Percentiles rank a stretch among this genome's conserved stretches.
These are phyloP conservation scores for Coniosporium tulheliwenetii DNA, from an alignment of 2,329 filamentous ascomycete genomes.

Conservation along the genomic window DNA sequence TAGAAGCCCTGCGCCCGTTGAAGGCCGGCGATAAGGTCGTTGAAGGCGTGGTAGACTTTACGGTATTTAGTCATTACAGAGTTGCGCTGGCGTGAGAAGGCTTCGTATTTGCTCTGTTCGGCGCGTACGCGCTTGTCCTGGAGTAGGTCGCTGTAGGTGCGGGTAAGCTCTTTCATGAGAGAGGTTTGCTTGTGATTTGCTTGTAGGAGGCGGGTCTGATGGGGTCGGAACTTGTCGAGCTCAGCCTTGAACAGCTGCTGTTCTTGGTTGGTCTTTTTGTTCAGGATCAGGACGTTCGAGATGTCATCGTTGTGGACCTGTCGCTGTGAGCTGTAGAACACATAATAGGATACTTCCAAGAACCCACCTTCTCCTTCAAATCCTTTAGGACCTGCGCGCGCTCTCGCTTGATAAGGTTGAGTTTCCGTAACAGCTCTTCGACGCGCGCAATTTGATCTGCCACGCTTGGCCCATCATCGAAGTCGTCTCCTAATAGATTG, in stretches of 20 bases:
- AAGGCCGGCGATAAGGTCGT: constrained; percentile 75
- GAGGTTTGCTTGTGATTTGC: constrained; percentile 91
- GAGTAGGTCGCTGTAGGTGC: constrained; percentile 69
- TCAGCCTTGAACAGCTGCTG: constrained; percentile 86
- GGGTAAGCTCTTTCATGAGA: constrained; percentile 86
- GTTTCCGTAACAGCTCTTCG: constrained; percentile 77
- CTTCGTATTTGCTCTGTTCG: constrained; percentile 91
- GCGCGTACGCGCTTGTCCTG: constrained; percentile 88
- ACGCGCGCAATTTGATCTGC: constrained; percentile 79
- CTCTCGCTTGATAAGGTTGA: constrained; percentile 86
- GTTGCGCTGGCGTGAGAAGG: constrained; percentile 67
- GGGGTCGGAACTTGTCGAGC: constrained; percentile 89
- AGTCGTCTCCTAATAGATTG: constrained; percentile 82
- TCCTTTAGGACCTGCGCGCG: constrained; percentile 86
- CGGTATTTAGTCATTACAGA: constrained; percentile 77
- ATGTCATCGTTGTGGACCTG: constrained; percentile 95
- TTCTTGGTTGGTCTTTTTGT: constrained; percentile 93
- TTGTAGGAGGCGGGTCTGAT: constrained; percentile 80
- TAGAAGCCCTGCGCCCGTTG: constrained; percentile 88
- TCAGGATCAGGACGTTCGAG: constrained; percentile 88
- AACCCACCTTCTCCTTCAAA: constrained; percentile 80
- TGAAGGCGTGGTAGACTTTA: constrained; percentile 80
- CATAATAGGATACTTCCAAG: neutral
- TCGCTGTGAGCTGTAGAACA: constrained; percentile 4
- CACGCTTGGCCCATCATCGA: constrained; percentile 69